Evolutionary conservation across 2,329 filamentous ascomycete genomes (phyloP), one percentile per base, ranked within the genome.

Genomic region (Zymoseptoria brevis): DNA sequence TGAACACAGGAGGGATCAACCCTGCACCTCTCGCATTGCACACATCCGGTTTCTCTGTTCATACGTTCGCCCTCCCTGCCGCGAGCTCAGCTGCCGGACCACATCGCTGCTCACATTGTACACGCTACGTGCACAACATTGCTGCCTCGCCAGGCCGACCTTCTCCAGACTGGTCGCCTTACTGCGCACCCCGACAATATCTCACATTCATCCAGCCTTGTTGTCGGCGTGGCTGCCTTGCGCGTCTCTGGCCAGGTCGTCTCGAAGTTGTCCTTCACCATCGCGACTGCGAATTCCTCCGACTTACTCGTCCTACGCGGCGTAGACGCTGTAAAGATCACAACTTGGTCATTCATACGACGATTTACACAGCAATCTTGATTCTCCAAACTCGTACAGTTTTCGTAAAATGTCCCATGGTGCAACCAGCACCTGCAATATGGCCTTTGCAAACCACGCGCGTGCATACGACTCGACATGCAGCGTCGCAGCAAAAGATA

Each of bases 331-430:
- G 52, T 55, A 56, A 29, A 60, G 51, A 55, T 29, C 52, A 45
- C 51, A 50, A 59, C 57, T 45, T 61, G 30, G 60, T 62, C 57
- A 62, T 58, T 52, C 50, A 56, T 19, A 68, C 65, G 61, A 61
- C 64, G 54, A 60, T 57, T 58, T 58, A 58, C 62, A 63, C 59
- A 64, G 48, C 66, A 63, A 64, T 63, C 60, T 59, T 57, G 58
- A 55, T 60, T 65, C 60, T 59, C 35, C 13, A 45, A 45, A 16
- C 35, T 45, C 35, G 35, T 62, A 66, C 68, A 68, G 66, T 68
- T 58, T 65, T 58, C 64, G 62, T 63, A 63, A 65, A 68, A 68
- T 69, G 64, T 66, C 64, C 61, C 65, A 65, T 64, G 67, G 61
- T 66, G 62, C 61, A 58, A 57, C 59, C 50, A 59, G 58, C 58